Percentiles rank a stretch among this genome's conserved stretches.
Conservation (phyloP, 257 asterid genomes). For the Plantago ovata region DNA sequence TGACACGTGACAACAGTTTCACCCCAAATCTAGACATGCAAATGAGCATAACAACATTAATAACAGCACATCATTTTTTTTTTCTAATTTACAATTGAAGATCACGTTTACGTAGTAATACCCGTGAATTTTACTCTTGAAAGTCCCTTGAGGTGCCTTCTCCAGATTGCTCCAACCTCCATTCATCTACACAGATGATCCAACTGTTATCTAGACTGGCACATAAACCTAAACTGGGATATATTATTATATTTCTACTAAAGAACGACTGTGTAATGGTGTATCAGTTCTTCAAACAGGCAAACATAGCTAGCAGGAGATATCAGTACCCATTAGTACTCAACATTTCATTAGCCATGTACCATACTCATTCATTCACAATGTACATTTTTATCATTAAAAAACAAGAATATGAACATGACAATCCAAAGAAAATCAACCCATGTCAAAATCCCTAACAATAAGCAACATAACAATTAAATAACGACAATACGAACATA, state of each 20-base stretch:
- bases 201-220: constrained; percentile 18
- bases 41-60: background rate
- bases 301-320: too few species aligned
- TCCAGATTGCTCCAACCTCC: constrained; percentile 78
- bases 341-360: too few species aligned
- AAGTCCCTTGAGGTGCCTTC: constrained; percentile 74
- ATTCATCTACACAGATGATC: constrained; percentile 63
- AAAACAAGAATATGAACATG: too few species aligned
- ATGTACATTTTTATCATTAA: too few species aligned
- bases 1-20: constrained; percentile 77
- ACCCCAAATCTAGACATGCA: constrained; percentile 61
- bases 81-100: constrained; percentile 7
- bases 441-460: too few species aligned
- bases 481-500: background rate
- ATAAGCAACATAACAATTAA: background rate
- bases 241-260: background rate
- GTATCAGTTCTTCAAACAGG: too few species aligned
- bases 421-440: too few species aligned
- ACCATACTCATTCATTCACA: too few species aligned
- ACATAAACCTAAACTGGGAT: constrained; percentile 13
- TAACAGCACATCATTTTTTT: constrained; percentile 10
- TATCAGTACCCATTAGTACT: too few species aligned
- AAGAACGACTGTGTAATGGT: too few species aligned
- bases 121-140: constrained; percentile 87
- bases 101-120: constrained; percentile 24